These are phyloP conservation scores for Sesbania bispinosa DNA, from an alignment of 306 rosid genomes.

Conservation along the genomic window DNA sequence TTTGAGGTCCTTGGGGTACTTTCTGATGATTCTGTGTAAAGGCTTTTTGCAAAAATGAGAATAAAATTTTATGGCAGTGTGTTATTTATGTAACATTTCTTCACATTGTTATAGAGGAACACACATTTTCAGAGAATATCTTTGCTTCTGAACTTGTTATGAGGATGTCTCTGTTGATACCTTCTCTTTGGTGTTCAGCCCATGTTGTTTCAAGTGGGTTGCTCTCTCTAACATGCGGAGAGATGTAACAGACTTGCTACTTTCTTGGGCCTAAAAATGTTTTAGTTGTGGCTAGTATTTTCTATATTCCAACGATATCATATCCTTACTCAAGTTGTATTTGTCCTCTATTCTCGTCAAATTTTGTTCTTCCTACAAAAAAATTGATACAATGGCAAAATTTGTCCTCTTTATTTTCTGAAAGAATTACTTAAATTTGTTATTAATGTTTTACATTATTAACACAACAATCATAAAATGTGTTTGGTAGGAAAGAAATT, in stretches of 20 bases:
- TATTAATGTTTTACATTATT: background rate
- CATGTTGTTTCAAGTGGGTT: background rate
- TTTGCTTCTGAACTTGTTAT: background rate
- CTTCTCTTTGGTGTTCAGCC: background rate
- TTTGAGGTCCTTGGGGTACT: background rate
- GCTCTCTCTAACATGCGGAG: background rate
- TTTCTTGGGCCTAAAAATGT: background rate
- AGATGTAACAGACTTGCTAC: background rate
- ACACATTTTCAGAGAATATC: background rate
- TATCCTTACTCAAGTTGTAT: background rate
- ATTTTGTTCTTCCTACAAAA: background rate
- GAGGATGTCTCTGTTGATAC: background rate
- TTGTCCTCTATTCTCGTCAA: background rate
- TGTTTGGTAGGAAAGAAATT: background rate
- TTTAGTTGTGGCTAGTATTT: background rate
- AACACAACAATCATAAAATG: background rate
- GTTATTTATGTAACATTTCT: background rate
- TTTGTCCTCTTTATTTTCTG: background rate
- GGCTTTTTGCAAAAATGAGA: background rate
- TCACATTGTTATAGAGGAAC: slow-evolving; percentile 1
- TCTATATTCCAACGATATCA: background rate
- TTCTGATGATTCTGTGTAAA: background rate
- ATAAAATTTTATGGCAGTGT: background rate
- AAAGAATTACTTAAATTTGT: background rate
- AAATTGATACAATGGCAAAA: background rate